Evolutionary conservation across 192 early-diverging fungal species (phyloP).

Genomic region (Coemansia sp.): DNA sequence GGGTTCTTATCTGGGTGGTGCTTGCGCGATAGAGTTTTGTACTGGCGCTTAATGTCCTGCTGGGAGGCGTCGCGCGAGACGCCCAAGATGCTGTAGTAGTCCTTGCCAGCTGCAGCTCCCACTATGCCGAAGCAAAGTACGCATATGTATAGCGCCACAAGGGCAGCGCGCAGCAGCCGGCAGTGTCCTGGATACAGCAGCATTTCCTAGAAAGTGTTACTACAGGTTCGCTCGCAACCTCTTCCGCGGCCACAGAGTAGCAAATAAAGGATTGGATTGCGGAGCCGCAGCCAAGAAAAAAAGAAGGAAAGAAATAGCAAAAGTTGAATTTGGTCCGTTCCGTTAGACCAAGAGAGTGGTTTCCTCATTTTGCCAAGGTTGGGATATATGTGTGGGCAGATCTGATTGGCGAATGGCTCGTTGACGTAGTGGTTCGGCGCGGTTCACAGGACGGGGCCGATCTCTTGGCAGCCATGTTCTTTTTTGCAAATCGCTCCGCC

Average conservation of each 20-base stretch:
- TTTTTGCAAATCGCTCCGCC: neutral
- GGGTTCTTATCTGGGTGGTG: slow-evolving; percentile 91
- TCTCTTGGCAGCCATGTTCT: slow-evolving; percentile 2
- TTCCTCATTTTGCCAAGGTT: neutral
- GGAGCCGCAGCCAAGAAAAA: neutral
- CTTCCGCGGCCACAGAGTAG: neutral
- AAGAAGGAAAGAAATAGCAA: neutral
- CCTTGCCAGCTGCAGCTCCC: slow-evolving; percentile 50
- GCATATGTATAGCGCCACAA: slow-evolving; percentile 20
- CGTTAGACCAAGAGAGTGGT: no score
- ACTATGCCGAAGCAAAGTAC: slow-evolving; percentile 12
- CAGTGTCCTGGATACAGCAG: slow-evolving; percentile 11
- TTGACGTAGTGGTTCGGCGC: slow-evolving; percentile 1
- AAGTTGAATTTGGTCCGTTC: neutral
- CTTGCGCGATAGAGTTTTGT: slow-evolving; percentile 87
- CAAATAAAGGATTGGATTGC: neutral
- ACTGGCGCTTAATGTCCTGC: slow-evolving; percentile 93
- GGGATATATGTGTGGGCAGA: neutral
- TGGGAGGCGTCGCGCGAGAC: slow-evolving; percentile 61
- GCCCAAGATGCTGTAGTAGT: slow-evolving; percentile 90
- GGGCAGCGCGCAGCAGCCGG: slow-evolving; percentile 22
- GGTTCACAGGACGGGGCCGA: slow-evolving; percentile 1
- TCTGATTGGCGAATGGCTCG: neutral
- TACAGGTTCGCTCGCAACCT: neutral
- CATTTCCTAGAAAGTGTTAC: neutral